phyloP scores from a whole-genome alignment of 2,329 filamentous ascomycete species.

The Colletotrichum sp. region DNA sequence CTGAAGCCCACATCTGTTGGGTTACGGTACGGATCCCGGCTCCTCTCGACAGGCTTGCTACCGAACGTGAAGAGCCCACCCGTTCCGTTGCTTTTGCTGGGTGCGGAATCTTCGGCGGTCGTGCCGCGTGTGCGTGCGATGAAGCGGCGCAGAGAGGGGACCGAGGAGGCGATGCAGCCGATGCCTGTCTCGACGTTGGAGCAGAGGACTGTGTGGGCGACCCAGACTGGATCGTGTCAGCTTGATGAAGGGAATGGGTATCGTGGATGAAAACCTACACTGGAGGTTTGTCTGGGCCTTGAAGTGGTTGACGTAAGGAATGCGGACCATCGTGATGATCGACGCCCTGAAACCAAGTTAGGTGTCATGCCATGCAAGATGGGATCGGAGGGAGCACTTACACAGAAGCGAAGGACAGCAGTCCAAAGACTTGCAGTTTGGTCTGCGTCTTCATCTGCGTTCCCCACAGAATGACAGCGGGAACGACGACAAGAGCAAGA shows the following conservation, averaged over 20 bases:
- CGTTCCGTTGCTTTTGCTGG: neutral
- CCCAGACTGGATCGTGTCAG: conserved; percentile 14
- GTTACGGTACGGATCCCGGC: conserved; percentile 13
- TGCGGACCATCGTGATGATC: conserved; percentile 26
- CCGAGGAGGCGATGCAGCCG: conserved; percentile 24
- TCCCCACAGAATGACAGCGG: conserved; percentile 34
- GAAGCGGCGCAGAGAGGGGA: conserved; percentile 23
- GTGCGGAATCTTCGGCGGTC: conserved; percentile 4
- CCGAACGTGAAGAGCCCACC: conserved; percentile 14
- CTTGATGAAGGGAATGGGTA: neutral
- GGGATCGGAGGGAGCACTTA: neutral
- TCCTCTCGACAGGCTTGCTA: conserved; percentile 14
- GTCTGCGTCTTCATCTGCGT: conserved; percentile 33
- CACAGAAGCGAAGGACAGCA: conserved; percentile 26
- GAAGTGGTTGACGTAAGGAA: conserved; percentile 26
- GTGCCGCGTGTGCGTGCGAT: conserved; percentile 10
- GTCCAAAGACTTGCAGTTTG: conserved; percentile 24
- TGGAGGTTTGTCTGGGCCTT: conserved; percentile 20
- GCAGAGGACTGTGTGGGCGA: conserved; percentile 23
- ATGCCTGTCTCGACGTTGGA: conserved; percentile 27
- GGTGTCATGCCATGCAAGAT: no score
- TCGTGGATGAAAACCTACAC: neutral
- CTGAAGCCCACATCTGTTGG: conserved; percentile 19
- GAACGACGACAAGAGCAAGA: conserved; percentile 32
- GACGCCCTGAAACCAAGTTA: conserved; percentile 10